Conservation (phyloP, 2,329 filamentous ascomycete species). For the Karstenula rhodostoma region DNA sequence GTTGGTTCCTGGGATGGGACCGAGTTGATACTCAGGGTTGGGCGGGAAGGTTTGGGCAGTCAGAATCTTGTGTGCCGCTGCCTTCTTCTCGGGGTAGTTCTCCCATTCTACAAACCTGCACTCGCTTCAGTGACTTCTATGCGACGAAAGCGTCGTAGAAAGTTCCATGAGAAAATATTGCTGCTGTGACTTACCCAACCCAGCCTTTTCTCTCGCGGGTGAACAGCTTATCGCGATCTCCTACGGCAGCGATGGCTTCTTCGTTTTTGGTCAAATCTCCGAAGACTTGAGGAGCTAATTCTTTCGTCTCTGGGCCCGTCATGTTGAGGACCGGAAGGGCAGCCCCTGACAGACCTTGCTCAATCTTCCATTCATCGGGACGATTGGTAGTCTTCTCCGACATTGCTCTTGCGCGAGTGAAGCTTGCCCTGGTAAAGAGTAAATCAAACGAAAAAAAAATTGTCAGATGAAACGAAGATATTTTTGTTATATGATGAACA, state of each 20-base stretch:
- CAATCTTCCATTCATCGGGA: conserved; percentile 4
- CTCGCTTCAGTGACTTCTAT: no score
- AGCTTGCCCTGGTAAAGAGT: no score
- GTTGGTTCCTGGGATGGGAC: background rate
- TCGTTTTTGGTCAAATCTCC: background rate
- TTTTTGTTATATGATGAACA: no score
- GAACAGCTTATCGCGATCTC: conserved; percentile 1
- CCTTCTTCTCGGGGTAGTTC: background rate
- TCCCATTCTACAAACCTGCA: background rate
- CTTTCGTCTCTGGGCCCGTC: background rate
- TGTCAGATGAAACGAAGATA: no score
- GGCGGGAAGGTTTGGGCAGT: background rate
- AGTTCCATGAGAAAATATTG: no score
- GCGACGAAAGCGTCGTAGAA: no score
- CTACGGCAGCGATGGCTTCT: background rate
- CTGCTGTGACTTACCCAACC: background rate
- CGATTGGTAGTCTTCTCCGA: background rate
- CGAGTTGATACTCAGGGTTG: conserved; percentile 1
- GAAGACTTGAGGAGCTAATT: background rate
- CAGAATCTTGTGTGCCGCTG: background rate
- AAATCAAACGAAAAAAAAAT: no score
- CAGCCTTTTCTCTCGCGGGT: conserved; percentile 1
- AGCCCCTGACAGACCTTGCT: background rate
- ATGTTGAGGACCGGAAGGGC: background rate
- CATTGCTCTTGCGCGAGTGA: no score